phyloP scores from a whole-genome alignment of 1,139 yeast genomes.

The Williopsis jadinii region DNA sequence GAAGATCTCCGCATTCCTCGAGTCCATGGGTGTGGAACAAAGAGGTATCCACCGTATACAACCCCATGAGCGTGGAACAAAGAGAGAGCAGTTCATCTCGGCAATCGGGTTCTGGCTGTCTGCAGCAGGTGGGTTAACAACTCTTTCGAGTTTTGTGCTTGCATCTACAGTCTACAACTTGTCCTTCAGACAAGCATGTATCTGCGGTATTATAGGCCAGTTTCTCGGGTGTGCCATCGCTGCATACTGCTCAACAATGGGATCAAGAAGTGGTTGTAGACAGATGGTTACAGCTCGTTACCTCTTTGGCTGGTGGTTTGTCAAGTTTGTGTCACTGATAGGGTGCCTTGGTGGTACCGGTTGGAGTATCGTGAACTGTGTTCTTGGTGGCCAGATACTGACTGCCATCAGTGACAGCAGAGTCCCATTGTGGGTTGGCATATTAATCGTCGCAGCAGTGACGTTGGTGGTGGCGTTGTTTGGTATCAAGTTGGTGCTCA shows the following conservation, averaged over 20 bases:
- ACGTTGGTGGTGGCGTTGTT: conserved; percentile 64
- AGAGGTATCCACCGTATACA: conserved; percentile 76
- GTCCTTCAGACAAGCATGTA: conserved; percentile 55
- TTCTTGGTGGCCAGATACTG: conserved; percentile 79
- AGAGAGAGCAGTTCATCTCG: conserved; percentile 42
- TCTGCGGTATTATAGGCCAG: conserved; percentile 56
- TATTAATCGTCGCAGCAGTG: conserved; percentile 57
- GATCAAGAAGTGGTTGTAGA: conserved; percentile 81
- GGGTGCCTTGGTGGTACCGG: conserved; percentile 75
- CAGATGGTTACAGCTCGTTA: conserved; percentile 81
- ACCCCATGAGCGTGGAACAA: conserved; percentile 59
- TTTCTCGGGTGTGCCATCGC: conserved; percentile 67
- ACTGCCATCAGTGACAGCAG: conserved; percentile 54
- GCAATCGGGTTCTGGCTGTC: conserved; percentile 77
- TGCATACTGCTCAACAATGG: conserved; percentile 78
- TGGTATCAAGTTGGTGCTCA: conserved; percentile 66
- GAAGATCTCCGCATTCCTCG: conserved; percentile 29
- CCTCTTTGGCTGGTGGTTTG: conserved; percentile 79
- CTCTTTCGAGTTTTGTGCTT: conserved; percentile 73
- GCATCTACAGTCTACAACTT: conserved; percentile 67
- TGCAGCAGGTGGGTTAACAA: conserved; percentile 78
- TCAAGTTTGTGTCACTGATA: conserved; percentile 62
- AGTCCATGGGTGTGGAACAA: conserved; percentile 58
- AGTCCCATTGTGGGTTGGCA: conserved; percentile 67
- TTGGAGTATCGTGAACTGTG: conserved; percentile 80